Base-by-base conservation (phyloP, 2,329 filamentous ascomycete genomes). In the Fusarium nygamai region DNA sequence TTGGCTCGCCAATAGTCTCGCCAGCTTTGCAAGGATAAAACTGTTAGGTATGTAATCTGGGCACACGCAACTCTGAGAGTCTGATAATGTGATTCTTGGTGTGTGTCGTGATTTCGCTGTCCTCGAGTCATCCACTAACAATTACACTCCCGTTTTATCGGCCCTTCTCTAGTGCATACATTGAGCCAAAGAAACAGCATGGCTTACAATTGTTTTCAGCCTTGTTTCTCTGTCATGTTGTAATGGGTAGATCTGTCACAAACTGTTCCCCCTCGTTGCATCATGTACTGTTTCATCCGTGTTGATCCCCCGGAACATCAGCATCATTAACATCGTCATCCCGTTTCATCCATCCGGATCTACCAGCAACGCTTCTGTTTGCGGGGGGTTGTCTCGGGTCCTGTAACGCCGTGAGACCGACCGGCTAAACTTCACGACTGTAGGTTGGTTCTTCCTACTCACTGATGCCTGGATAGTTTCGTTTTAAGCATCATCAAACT, bases 221-320 rank as follows among this genome's bases (percentile, higher is more conserved):
- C 56, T 67, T 56, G 61, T 57, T 67, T 33, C 62, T 67, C n/a
- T 67, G 38, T 68, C 43, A 68, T 59, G 31, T 33, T 61, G 65
- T 51, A 47, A 47, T 31, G 34, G 47, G 63, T 43, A 72, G 71
- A 74, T 72, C 71, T 64, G 67, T 74, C 56, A 64, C 71, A 70
- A 50, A 60, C 46, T 69, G 50, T 63, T 56, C 54, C 38, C 60
- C 46, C 31, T 60, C 60, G 64, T 74, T 74, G 67, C 71, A 71
- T 74, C 71, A 74, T 69, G 38, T 61, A 60, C 36, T 62, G 71
- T 74, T 71, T 74, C 71, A 74, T 74, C 71, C 44, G 43, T 38
- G 62, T 53, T 66, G 64, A 74, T 74, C 67, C 67, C 67, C 67
- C 53, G 53, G 67, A 60, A 54, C 50, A 63, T 29, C n/a, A 53